A percentile compares a stretch with the other conserved stretches of the same genome.
Evolutionary conservation across 2,329 filamentous ascomycete genomes (phyloP).

Genomic region (Aspergillus flavus): DNA sequence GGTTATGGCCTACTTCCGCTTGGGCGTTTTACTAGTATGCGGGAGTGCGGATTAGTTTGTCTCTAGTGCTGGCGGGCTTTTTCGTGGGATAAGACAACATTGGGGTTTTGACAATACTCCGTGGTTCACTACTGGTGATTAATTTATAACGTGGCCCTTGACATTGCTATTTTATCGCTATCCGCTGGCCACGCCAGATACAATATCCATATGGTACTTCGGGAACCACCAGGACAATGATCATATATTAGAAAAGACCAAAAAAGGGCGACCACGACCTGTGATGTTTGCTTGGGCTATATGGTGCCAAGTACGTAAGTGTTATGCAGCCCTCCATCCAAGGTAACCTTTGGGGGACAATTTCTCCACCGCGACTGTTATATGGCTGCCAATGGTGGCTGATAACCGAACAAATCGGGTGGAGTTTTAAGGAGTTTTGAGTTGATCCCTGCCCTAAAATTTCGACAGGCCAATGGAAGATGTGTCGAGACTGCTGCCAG

Average conservation of each 20-base stretch:
- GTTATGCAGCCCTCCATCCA: neutral
- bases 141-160: neutral
- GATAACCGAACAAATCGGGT: neutral
- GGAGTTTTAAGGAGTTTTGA: neutral
- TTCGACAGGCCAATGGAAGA: neutral
- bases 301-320: constrained; percentile 1
- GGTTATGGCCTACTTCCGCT: neutral
- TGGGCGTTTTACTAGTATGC: neutral
- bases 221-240: neutral
- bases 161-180: neutral
- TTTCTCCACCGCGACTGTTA: neutral
- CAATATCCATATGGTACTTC: neutral
- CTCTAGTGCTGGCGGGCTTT: neutral
- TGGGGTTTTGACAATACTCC: neutral
- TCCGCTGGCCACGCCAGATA: neutral
- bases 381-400: neutral
- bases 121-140: neutral
- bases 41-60: neutral
- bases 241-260: neutral
- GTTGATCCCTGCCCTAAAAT: neutral
- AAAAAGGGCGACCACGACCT: neutral
- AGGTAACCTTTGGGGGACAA: neutral
- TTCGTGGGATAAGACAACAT: neutral
- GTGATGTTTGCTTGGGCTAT: neutral
- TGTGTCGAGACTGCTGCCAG: neutral